A percentile compares a stretch with the other conserved stretches of the same genome.
These are phyloP conservation scores for Leccinum fallax DNA, from an alignment of 1,284 basidiomycete genomes.

Conservation along the genomic window DNA sequence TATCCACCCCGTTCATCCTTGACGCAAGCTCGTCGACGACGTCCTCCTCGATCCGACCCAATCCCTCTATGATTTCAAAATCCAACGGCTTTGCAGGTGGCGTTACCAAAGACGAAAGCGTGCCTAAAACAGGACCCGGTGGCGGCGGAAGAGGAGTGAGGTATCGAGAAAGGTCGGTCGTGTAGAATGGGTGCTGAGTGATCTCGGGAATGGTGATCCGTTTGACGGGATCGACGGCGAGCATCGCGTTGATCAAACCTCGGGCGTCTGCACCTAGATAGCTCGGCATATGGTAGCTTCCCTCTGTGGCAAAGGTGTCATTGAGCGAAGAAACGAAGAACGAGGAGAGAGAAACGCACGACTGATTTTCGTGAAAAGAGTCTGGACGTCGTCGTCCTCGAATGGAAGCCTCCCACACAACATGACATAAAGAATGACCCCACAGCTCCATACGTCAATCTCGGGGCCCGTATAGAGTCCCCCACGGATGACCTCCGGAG, in stretches of 20 bases:
- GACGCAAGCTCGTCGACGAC: conserved; percentile 82
- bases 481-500: conserved; percentile 92
- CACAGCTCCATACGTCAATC: conserved; percentile 97
- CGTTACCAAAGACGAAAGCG: conserved; percentile 67
- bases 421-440: conserved; percentile 96
- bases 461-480: conserved; percentile 94
- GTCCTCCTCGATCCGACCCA: conserved; percentile 89
- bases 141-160: conserved; percentile 82
- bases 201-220: conserved; percentile 92
- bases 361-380: conserved; percentile 90
- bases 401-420: conserved; percentile 91
- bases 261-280: conserved; percentile 79
- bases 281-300: conserved; percentile 80
- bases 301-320: conserved; percentile 53
- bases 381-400: conserved; percentile 93
- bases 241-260: conserved; percentile 82
- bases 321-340: neutral
- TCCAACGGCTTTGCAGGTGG: conserved; percentile 60
- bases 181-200: conserved; percentile 87
- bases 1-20: conserved; percentile 77
- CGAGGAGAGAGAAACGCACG: conserved; percentile 70
- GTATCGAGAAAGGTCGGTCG: conserved; percentile 82
- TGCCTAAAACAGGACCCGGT: conserved; percentile 75
- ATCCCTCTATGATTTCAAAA: conserved; percentile 77
- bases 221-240: conserved; percentile 89